These are phyloP conservation scores for Phialocephala sp. DNA, from an alignment of 2,329 filamentous ascomycete genomes.

Conservation along the genomic window DNA sequence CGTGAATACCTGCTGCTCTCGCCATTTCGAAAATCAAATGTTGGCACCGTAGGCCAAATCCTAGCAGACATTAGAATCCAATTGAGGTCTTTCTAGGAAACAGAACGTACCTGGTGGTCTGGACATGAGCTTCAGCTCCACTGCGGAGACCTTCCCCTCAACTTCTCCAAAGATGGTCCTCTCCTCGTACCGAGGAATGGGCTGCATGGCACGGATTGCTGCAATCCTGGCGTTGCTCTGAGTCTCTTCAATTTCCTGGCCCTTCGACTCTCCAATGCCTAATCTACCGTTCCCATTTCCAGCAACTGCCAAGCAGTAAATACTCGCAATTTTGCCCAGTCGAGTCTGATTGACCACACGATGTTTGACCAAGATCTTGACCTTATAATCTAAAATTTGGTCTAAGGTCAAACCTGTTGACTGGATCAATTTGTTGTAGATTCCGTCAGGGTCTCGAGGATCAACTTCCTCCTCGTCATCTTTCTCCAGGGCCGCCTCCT, in stretches of 20 bases:
- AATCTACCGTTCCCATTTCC: slow-evolving; percentile 87
- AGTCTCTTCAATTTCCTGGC: slow-evolving; percentile 73
- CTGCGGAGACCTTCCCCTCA: slow-evolving; percentile 84
- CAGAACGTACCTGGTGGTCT: slow-evolving; percentile 79
- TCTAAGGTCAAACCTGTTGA: slow-evolving; percentile 59
- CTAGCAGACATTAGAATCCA: slow-evolving; percentile 51
- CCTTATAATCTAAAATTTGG: slow-evolving; percentile 60
- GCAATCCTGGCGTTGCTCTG: slow-evolving; percentile 74
- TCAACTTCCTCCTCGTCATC: slow-evolving; percentile 35
- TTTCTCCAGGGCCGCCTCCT: slow-evolving; percentile 26
- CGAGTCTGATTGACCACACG: slow-evolving; percentile 90
- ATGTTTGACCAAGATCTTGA: slow-evolving; percentile 77
- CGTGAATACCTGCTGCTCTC: slow-evolving; percentile 82
- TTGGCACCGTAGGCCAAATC: slow-evolving; percentile 92
- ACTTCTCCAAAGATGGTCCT: slow-evolving; percentile 90
- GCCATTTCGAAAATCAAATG: slow-evolving; percentile 95
- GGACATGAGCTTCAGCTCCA: slow-evolving; percentile 78
- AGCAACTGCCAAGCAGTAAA: slow-evolving; percentile 79
- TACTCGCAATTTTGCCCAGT: slow-evolving; percentile 86
- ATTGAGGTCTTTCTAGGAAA: not conserved
- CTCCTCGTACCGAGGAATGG: slow-evolving; percentile 89
- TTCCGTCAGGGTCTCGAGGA: slow-evolving; percentile 43
- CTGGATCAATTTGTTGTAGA: slow-evolving; percentile 46
- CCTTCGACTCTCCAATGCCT: slow-evolving; percentile 90
- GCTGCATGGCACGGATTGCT: slow-evolving; percentile 90